A percentile compares a stretch with the other conserved stretches of the same genome.
phyloP scores from a whole-genome alignment of 2,329 filamentous ascomycete species.

The Seiridium unicorne region DNA sequence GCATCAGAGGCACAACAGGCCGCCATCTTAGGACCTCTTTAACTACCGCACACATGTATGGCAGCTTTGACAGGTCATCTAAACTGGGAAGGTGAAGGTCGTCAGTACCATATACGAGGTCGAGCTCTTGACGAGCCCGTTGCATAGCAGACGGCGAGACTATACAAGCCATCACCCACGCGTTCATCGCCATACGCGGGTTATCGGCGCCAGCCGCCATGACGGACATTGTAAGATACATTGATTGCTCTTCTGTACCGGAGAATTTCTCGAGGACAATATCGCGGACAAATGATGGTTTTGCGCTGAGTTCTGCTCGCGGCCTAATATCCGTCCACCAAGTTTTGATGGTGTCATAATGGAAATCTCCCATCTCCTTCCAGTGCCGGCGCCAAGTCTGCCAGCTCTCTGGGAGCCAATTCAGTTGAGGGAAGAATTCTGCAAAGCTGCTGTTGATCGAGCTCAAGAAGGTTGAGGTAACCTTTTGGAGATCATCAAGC shows the following conservation, averaged over 20 bases:
- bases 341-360: background rate
- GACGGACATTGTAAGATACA: constrained; percentile 33
- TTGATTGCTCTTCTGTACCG: constrained; percentile 32
- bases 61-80: constrained; percentile 42
- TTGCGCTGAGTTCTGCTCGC: background rate
- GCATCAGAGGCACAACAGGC: constrained; percentile 25
- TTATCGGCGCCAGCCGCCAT: constrained; percentile 44
- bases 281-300: constrained; percentile 21
- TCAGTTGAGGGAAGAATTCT: constrained; percentile 36
- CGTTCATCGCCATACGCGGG: constrained; percentile 33
- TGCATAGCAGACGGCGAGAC: constrained; percentile 30
- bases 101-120: background rate
- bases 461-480: constrained; percentile 31
- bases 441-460: constrained; percentile 31
- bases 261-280: constrained; percentile 29
- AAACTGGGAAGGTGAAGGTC: constrained; percentile 40
- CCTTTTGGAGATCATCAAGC: constrained; percentile 24
- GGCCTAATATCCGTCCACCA: background rate
- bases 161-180: constrained; percentile 26
- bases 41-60: constrained; percentile 49
- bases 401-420: constrained; percentile 25
- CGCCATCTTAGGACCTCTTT: constrained; percentile 56
- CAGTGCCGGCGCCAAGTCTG: background rate
- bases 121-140: background rate
- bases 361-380: background rate